phyloP scores from a whole-genome alignment of 2,329 filamentous ascomycete genomes.

The Fusarium humuli region DNA sequence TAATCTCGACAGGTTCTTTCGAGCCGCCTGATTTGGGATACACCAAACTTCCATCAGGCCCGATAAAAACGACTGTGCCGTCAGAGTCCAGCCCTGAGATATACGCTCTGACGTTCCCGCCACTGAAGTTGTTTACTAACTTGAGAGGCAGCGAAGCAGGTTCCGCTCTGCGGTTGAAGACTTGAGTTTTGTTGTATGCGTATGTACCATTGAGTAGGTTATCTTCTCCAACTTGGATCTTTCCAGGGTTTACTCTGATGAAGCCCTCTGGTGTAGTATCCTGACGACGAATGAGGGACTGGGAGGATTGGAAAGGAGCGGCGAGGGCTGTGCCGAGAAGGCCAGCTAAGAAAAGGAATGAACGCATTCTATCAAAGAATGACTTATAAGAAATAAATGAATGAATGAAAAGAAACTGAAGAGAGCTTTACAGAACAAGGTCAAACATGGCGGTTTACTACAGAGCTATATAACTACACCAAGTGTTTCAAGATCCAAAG shows the following conservation, averaged over 20 bases:
- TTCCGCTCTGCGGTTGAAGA: slow-evolving; percentile 5
- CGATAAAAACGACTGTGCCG: slow-evolving; percentile 57
- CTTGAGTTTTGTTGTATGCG: slow-evolving; percentile 28
- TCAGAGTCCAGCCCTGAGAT: slow-evolving; percentile 58
- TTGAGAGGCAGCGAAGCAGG: slow-evolving; percentile 44
- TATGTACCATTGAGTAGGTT: slow-evolving; percentile 56
- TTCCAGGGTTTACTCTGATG: slow-evolving; percentile 50
- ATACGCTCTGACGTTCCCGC: slow-evolving; percentile 57
- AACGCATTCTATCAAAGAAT: slow-evolving; percentile 42
- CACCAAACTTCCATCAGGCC: slow-evolving; percentile 54
- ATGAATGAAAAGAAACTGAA: slow-evolving; percentile 7
- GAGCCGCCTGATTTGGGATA: slow-evolving; percentile 57
- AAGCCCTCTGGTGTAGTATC: slow-evolving; percentile 42
- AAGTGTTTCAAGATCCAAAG: not conserved
- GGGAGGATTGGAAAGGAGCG: slow-evolving; percentile 20
- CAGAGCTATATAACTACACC: slow-evolving; percentile 20
- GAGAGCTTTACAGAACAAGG: not conserved
- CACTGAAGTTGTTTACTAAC: slow-evolving; percentile 59
- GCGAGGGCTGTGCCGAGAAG: slow-evolving; percentile 36
- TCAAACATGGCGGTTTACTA: not conserved
- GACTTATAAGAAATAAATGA: slow-evolving; percentile 7
- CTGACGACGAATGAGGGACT: slow-evolving; percentile 13
- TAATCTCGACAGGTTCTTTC: slow-evolving; percentile 52
- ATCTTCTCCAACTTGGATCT: slow-evolving; percentile 52
- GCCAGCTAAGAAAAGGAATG: slow-evolving; percentile 38